A percentile compares a stretch with the other conserved stretches of the same genome.
Evolutionary conservation across 2,329 filamentous ascomycete genomes (phyloP).

Genomic region (Aspergillus puulaauensis): DNA sequence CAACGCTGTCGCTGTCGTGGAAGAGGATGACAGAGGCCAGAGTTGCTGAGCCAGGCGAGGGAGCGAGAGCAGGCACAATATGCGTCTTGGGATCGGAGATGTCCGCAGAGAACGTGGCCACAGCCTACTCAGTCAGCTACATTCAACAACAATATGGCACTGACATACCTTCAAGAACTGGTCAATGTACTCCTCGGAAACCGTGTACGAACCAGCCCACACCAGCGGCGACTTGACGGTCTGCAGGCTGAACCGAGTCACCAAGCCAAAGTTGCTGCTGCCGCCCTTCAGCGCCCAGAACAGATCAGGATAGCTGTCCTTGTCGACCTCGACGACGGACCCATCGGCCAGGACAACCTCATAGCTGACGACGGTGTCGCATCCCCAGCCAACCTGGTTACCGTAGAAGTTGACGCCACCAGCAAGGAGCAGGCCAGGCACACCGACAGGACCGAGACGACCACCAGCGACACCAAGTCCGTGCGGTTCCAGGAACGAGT

Average conservation of each 20-base stretch:
- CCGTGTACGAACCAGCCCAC: slow-evolving; percentile 34
- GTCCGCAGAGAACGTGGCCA: slow-evolving; percentile 26
- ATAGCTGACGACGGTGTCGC: slow-evolving; percentile 31
- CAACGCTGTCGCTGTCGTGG: slow-evolving; percentile 34
- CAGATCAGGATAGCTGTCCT: slow-evolving; percentile 31
- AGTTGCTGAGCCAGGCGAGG: slow-evolving; percentile 22
- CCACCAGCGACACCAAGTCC: slow-evolving; percentile 26
- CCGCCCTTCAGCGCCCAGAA: slow-evolving; percentile 45
- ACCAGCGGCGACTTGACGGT: slow-evolving; percentile 29
- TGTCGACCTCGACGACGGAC: slow-evolving; percentile 37
- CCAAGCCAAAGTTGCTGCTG: slow-evolving; percentile 45
- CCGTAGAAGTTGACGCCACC: slow-evolving; percentile 31
- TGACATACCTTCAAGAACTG: slow-evolving; percentile 24
- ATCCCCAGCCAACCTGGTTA: slow-evolving; percentile 29
- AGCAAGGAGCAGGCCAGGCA: slow-evolving; percentile 29
- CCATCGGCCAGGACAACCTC: slow-evolving; percentile 41
- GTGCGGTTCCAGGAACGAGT: slow-evolving; percentile 24
- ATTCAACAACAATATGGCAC: too few species aligned
- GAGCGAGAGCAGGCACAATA: slow-evolving; percentile 29
- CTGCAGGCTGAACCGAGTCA: slow-evolving; percentile 42
- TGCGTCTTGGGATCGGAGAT: slow-evolving; percentile 32
- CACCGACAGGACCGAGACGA: slow-evolving; percentile 30
- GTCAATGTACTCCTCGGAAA: slow-evolving; percentile 25
- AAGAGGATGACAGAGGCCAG: slow-evolving; percentile 39
- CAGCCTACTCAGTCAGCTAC: slow-evolving; percentile 20